Conservation (phyloP, 768 basidiomycete species). For the Kwoniella heveanensis region DNA sequence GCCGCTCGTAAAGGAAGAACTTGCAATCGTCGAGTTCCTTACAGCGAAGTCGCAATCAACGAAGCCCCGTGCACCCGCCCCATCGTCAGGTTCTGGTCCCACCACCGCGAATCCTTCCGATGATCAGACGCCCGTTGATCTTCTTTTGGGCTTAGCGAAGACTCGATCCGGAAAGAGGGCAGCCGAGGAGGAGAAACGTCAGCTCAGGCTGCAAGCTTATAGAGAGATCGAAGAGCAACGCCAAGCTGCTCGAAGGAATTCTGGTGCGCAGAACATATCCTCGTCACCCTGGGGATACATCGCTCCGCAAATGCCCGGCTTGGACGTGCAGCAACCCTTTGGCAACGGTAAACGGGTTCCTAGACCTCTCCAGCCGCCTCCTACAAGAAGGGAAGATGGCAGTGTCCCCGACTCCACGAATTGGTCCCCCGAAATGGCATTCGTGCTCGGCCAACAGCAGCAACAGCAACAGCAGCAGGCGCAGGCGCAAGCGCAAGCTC, state of each 20-base stretch:
- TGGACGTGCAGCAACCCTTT: constrained; percentile 55
- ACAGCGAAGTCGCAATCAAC: constrained; percentile 47
- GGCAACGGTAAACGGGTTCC: constrained; percentile 36
- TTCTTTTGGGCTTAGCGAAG: constrained; percentile 47
- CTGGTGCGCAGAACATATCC: constrained; percentile 12
- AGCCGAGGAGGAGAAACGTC: constrained; percentile 49
- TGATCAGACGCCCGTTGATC: constrained; percentile 48
- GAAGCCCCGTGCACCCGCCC: constrained; percentile 8
- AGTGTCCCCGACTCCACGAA: constrained; percentile 22
- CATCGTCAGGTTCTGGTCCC: constrained; percentile 5
- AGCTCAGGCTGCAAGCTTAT: constrained; percentile 39
- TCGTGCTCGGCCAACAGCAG: constrained; percentile 5
- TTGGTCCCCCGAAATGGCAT: constrained; percentile 29
- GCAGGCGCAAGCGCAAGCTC: not conserved
- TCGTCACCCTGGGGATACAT: constrained; percentile 51
- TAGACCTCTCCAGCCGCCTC: constrained; percentile 48
- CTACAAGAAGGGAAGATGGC: constrained; percentile 21
- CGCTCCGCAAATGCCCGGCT: constrained; percentile 52
- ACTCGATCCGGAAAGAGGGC: constrained; percentile 48
- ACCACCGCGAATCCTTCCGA: constrained; percentile 15
- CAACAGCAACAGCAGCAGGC: too few species aligned
- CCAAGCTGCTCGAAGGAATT: constrained; percentile 17
- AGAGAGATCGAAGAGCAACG: constrained; percentile 44
- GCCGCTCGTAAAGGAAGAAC: constrained; percentile 56
- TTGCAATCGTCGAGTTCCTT: constrained; percentile 57